phyloP scores from a whole-genome alignment of 805 yeast species.

The Myxozyma geophila region DNA sequence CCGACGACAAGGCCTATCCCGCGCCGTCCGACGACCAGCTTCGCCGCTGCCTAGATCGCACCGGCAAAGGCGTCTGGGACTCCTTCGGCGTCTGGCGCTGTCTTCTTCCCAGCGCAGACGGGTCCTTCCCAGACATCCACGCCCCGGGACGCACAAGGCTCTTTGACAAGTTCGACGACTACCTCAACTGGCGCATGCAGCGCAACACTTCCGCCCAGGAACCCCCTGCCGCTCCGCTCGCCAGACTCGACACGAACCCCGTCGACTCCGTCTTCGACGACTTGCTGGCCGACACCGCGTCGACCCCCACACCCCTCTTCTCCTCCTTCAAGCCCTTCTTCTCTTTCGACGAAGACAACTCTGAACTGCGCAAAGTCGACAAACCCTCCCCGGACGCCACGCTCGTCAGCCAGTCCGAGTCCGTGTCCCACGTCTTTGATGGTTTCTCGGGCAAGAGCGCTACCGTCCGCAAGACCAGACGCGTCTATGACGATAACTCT shows the following conservation, averaged over 20 bases:
- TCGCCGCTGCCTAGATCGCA: slow-evolving; percentile 59
- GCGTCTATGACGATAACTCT: slow-evolving; percentile 22
- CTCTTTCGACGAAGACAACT: neutral
- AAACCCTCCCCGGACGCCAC: slow-evolving; percentile 27
- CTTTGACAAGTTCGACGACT: slow-evolving; percentile 48
- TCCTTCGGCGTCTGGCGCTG: slow-evolving; percentile 88
- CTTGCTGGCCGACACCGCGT: neutral
- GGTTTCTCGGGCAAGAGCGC: slow-evolving; percentile 18
- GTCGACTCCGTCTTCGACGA: slow-evolving; percentile 3
- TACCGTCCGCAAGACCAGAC: slow-evolving; percentile 16
- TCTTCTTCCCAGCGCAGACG: slow-evolving; percentile 60
- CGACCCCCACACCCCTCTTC: neutral
- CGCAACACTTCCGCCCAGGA: neutral
- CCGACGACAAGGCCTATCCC: slow-evolving; percentile 52
- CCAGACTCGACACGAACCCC: neutral
- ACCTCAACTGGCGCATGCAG: slow-evolving; percentile 29
- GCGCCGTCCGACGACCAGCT: slow-evolving; percentile 64
- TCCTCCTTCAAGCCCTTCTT: neutral
- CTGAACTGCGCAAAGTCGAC: slow-evolving; percentile 5
- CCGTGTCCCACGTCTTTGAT: slow-evolving; percentile 1
- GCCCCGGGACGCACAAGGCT: slow-evolving; percentile 56
- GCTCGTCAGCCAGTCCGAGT: slow-evolving; percentile 22
- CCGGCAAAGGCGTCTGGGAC: slow-evolving; percentile 78
- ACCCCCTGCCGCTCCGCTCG: neutral
- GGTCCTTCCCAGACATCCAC: slow-evolving; percentile 10